Evolutionary conservation across 805 yeast species (phyloP), one percentile per base, ranked within the genome.

Genomic region (Spathaspora passalidarum): DNA sequence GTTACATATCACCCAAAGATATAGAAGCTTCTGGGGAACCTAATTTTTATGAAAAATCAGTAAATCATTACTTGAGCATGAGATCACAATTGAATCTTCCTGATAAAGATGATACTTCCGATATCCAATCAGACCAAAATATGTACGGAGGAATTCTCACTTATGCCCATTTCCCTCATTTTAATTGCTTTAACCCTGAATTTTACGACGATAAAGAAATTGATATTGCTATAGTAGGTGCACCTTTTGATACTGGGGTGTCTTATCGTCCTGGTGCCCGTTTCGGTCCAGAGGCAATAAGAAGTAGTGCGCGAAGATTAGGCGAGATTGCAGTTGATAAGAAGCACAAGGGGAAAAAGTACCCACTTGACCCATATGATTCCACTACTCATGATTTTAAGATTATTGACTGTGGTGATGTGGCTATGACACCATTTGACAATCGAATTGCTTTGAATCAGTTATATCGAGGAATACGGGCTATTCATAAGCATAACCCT

Each of bases 381-480:
- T 58, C 65, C 36, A 68, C 22, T 5, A 52, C 63, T 17, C 73
- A 68, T 50, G 67, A 69, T 49, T 56, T 81, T 18, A 68, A 68
- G 17, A 64, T 80, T 21, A 61, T 83, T 5, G 89, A 84, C 61
- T 84, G 89, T 60, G 83, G 84, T 22, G 89, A 84, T 59, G 78
- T 83, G 36, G 82, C 86, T 10, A 76, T 83, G 55, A 76, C 85
- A 2, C 88, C 89, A 7, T 76, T 84, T 62, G 88, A 84, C 61
- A 82, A 82, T 59, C 58, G 75, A 16, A 65, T 84, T 44, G 88
- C 88, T 0, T 65, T 84, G 53, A 68, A 75, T 59, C 88, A 83
- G 59, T 76, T 84, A 73, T 79, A 79, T 54, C 63, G 84, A 20
- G 84, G 78, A 8, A 70, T 75, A 47, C 59, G 78, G 39, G 75